Percentiles rank a stretch among this genome's conserved stretches.
phyloP scores from a whole-genome alignment of 352 stramenopile species.

The Globisporangium alternatum region DNA sequence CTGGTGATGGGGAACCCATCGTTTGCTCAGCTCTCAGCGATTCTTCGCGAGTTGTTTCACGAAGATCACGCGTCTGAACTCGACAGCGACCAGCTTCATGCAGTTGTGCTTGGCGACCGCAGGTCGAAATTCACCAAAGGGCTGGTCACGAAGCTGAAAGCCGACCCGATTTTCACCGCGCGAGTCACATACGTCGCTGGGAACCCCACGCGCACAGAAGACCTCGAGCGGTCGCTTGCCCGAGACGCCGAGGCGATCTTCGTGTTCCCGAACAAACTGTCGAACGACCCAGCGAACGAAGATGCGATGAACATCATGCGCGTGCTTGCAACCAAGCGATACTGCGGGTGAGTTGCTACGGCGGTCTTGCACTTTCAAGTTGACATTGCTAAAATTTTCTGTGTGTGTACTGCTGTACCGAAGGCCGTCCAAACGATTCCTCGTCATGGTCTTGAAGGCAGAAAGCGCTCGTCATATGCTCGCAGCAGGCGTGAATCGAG shows the following conservation, averaged over 20 bases:
- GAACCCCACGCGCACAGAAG: conserved; percentile 58
- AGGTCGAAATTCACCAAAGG: conserved; percentile 72
- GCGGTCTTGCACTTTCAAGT: neutral
- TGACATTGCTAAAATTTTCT: neutral
- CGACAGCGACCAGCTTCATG: conserved; percentile 51
- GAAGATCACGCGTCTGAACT: conserved; percentile 61
- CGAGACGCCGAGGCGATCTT: conserved; percentile 68
- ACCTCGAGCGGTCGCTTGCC: conserved; percentile 66
- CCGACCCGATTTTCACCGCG: conserved; percentile 74
- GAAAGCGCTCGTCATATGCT: conserved; percentile 80
- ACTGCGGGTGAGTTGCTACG: conserved; percentile 48
- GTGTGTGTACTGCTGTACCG: neutral
- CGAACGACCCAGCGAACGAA: conserved; percentile 64
- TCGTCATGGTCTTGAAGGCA: conserved; percentile 74
- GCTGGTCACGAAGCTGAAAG: conserved; percentile 69
- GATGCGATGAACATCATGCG: conserved; percentile 86
- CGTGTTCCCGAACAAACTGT: conserved; percentile 83
- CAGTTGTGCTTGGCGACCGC: conserved; percentile 65
- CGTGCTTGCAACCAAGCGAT: conserved; percentile 65
- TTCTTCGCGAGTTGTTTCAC: conserved; percentile 87
- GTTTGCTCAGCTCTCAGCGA: conserved; percentile 77
- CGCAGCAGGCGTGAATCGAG: conserved; percentile 62
- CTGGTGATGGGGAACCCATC: conserved; percentile 84
- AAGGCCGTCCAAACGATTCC: conserved; percentile 56
- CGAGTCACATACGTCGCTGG: conserved; percentile 82